phyloP scores from a whole-genome alignment of 2,329 filamentous ascomycete species.

The Alternaria panax region DNA sequence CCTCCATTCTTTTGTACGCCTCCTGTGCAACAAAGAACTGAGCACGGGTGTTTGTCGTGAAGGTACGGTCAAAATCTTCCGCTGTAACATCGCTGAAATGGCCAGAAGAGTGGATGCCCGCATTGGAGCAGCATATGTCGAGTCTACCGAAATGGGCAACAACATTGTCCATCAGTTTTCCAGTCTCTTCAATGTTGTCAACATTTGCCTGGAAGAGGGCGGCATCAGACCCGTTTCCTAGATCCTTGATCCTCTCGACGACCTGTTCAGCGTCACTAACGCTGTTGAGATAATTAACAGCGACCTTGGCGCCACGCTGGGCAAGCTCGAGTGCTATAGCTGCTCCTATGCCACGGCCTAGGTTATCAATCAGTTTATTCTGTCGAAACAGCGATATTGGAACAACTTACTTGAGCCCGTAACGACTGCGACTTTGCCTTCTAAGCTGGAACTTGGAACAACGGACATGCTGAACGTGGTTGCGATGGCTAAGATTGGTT shows the following conservation, averaged over 20 bases:
- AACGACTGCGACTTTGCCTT: slow-evolving; percentile 62
- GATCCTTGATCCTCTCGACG: slow-evolving; percentile 49
- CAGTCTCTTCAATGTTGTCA: slow-evolving; percentile 57
- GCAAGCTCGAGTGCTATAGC: slow-evolving; percentile 70
- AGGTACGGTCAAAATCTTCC: slow-evolving; percentile 73
- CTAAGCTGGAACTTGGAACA: slow-evolving; percentile 32
- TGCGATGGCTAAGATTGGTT: neutral
- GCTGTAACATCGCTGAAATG: slow-evolving; percentile 70
- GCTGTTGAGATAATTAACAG: slow-evolving; percentile 69
- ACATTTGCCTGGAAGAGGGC: slow-evolving; percentile 66
- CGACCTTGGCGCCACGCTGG: slow-evolving; percentile 65
- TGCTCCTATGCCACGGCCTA: slow-evolving; percentile 67
- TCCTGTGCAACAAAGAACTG: slow-evolving; percentile 80
- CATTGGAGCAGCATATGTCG: slow-evolving; percentile 57
- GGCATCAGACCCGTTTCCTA: slow-evolving; percentile 52
- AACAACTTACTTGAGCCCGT: slow-evolving; percentile 54
- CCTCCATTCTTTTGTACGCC: slow-evolving; percentile 70
- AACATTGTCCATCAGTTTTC: slow-evolving; percentile 54
- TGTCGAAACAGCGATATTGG: neutral
- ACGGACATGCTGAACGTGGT: neutral
- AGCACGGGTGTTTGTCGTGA: slow-evolving; percentile 70
- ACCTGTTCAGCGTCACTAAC: slow-evolving; percentile 56
- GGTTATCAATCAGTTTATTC: neutral
- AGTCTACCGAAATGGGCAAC: slow-evolving; percentile 49
- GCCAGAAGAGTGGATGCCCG: slow-evolving; percentile 68